Evolutionary conservation across 495 filamentous ascomycete genomes (phyloP), one percentile per base, ranked within the genome.

Genomic region (Neurospora terricola): DNA sequence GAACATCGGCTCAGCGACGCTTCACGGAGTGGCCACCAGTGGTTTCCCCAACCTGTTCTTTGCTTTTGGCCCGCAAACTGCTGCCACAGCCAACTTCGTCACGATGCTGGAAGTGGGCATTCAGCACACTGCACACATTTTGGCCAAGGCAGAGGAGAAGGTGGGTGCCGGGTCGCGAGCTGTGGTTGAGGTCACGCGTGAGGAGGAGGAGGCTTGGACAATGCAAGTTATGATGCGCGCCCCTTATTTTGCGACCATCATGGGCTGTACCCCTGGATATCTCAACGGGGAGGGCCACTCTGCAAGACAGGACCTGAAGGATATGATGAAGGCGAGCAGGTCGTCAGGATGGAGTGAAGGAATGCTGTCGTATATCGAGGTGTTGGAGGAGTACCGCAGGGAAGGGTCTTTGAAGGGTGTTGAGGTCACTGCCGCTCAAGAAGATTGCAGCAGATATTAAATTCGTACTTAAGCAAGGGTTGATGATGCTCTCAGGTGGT

Each of bases 11-110:
- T 73, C 80, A 2, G 73, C 78, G 12, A 88, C 86, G 0, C 79
- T 88, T 8, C 85, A 89, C 77, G 88, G 87, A 12, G 76, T 86
- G 0, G 73, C 79, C 8, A 79, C 75, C 10, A 73, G 75, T 71
- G 82, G 81, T 5, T 89, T 89, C 71, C 88, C 88, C 30, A 90
- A 89, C 71, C 74, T 89, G 16, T 88, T 89, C 78, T 84, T 83
- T 70, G 69, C 81, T 0, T 82, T 82, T 27, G 62, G 80, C 0
- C 69, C 72, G 23, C 88, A 91, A 77, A 70, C 78, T 0, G 79
- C 74, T 36, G 72, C 77, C 40, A 80, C 74, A 54, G 78, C 78
- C 2, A 90, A 88, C 77, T 82, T 82, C 42, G 74, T 77, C 9
- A 82, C 82, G 71, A 78, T 77, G 27, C 74, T 88, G 2, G 85